A percentile compares a stretch with the other conserved stretches of the same genome.
Evolutionary conservation across 176 grass and related monocot species (phyloP).

Genomic region (Cenchrus americanus): DNA sequence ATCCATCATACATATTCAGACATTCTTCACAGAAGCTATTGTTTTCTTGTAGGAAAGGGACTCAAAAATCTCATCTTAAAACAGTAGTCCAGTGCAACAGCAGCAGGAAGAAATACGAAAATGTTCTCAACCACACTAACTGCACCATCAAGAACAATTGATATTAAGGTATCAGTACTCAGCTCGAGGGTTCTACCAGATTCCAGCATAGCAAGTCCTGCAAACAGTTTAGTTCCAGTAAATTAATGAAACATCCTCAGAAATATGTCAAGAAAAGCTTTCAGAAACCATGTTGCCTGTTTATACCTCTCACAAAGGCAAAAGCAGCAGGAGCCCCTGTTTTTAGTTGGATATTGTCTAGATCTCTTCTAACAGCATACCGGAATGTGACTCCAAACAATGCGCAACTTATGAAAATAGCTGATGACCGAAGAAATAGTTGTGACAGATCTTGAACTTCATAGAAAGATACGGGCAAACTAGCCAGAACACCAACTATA

Average conservation of each 20-base stretch:
- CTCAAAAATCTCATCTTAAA: slow-evolving; percentile 87
- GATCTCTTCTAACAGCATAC: slow-evolving; percentile 80
- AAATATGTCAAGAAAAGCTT: slow-evolving; percentile 33
- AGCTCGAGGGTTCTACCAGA: slow-evolving; percentile 51
- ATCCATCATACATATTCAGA: neutral
- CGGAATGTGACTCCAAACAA: slow-evolving; percentile 85
- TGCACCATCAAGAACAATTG: slow-evolving; percentile 56
- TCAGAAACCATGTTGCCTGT: slow-evolving; percentile 32
- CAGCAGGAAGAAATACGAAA: slow-evolving; percentile 80
- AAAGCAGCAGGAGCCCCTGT: slow-evolving; percentile 67
- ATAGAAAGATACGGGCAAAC: slow-evolving; percentile 83
- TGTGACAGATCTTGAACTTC: slow-evolving; percentile 58
- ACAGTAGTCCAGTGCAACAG: slow-evolving; percentile 88
- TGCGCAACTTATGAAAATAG: slow-evolving; percentile 71
- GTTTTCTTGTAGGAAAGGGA: slow-evolving; percentile 75
- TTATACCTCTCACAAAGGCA: slow-evolving; percentile 78
- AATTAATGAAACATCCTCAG: slow-evolving; percentile 12
- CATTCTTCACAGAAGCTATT: slow-evolving; percentile 43
- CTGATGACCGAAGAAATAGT: slow-evolving; percentile 54
- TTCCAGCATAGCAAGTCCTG: slow-evolving; percentile 81
- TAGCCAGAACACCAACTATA: slow-evolving; percentile 62
- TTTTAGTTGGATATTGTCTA: slow-evolving; percentile 87
- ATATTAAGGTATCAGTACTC: slow-evolving; percentile 60
- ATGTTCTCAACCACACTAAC: slow-evolving; percentile 67
- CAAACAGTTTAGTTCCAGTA: slow-evolving; percentile 26